Evolutionary conservation across 1,139 yeast species (phyloP), one percentile per base, ranked within the genome.

Genomic region (Kluyveromyces sp.): DNA sequence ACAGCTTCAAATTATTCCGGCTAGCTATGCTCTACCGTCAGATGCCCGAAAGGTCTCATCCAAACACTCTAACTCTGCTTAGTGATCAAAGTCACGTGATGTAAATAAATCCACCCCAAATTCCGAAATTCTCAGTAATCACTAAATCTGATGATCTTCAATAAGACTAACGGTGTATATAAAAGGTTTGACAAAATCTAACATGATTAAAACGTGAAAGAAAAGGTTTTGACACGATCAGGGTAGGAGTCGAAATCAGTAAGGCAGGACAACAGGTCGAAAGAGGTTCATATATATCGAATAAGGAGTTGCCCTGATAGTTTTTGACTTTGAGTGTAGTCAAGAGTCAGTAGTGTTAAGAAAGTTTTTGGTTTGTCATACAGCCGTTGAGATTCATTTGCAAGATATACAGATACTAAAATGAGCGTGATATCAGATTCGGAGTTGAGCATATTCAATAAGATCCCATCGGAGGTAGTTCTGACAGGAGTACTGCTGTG

Each of bases 401-500:
- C 4, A 33, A 8, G 19, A 15, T 33, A 33, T 15, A 17, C 20
- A 12, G n/a, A n/a, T n/a, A n/a, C 19, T 8, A 15, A 33, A 17
- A 28, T 29, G 26, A 28, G 33, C n/a, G 16, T 28, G 16, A 16
- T 17, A 28, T 28, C 33, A 28, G 33, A 36, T 17, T 33, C 36
- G 3, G 3, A 13, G 11, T 9, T 12, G 28, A 18, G 15, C 18
- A 29, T 39, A 3, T 36, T 31, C n/a, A 29, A 30, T 17, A 33
- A 19, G 13, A 12, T 38, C 18, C 29, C 41, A 18, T 31, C 41
- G 29, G 35, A 29, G 18, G n/a, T 46, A 18, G 15, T 51, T 13
- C 32, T 45, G 8, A 38, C 36, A 25, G 46, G 51, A 15, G 49
- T 46, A 31, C 33, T 42, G 15, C 28, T 40, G 30, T 20, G 46